phyloP scores from a whole-genome alignment of 2,329 filamentous ascomycete species.

The Ophiostoma angusticollis region DNA sequence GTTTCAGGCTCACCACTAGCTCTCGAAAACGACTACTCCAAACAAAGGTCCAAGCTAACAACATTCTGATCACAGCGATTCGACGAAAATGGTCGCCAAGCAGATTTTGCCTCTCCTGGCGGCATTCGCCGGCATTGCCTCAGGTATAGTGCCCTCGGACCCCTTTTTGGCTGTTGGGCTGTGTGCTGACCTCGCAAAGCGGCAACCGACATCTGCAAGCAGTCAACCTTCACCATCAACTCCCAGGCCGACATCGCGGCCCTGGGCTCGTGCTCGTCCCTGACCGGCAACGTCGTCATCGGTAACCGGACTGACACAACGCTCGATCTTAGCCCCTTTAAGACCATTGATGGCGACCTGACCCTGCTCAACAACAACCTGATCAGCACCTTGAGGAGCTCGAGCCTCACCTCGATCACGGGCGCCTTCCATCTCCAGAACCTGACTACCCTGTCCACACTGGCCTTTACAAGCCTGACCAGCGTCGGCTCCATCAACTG shows the following conservation, averaged over 20 bases:
- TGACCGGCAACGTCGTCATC: constrained; percentile 57
- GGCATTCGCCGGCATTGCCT: constrained; percentile 25
- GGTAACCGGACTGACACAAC: constrained; percentile 38
- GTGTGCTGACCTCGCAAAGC: constrained; percentile 14
- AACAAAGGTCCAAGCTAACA: not conserved
- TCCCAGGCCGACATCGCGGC: constrained; percentile 48
- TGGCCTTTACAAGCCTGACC: constrained; percentile 54
- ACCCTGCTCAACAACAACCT: constrained; percentile 46
- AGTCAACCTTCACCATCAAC: constrained; percentile 41
- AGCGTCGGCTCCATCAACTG: constrained; percentile 56
- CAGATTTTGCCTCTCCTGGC: constrained; percentile 28
- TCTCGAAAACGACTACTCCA: no score
- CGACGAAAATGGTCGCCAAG: constrained; percentile 31
- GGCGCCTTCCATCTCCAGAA: constrained; percentile 58
- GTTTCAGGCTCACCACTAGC: not conserved
- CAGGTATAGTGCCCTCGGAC: no score
- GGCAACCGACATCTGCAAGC: constrained; percentile 15
- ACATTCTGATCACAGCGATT: constrained; percentile 11
- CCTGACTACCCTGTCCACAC: constrained; percentile 53
- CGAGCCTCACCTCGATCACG: constrained; percentile 50
- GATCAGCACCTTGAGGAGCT: constrained; percentile 49
- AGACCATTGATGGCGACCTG: constrained; percentile 44
- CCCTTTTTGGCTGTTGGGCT: no score
- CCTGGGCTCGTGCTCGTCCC: constrained; percentile 52
- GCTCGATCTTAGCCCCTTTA: constrained; percentile 49